These are phyloP conservation scores for Cercophora newfieldiana DNA, from an alignment of 495 filamentous ascomycete genomes.

Conservation along the genomic window DNA sequence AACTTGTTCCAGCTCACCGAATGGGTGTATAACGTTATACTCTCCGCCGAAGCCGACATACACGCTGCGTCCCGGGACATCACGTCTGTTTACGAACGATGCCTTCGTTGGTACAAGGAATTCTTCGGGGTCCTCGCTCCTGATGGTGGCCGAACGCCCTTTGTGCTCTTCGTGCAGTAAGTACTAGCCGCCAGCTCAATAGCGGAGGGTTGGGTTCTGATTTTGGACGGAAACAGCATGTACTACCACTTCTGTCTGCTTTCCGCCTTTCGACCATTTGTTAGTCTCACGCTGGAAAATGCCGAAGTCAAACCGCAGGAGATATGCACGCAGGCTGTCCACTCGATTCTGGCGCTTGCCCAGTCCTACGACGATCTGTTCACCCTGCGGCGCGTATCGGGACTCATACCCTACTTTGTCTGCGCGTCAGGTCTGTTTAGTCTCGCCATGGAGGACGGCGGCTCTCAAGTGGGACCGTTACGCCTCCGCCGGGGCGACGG, in stretches of 20 bases:
- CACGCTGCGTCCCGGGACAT: background rate
- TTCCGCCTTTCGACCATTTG: constrained; percentile 8
- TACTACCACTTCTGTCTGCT: constrained; percentile 17
- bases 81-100: background rate
- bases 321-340: constrained; percentile 8
- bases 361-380: constrained; percentile 18
- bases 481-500: background rate
- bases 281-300: background rate
- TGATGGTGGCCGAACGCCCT: constrained; percentile 1
- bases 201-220: background rate
- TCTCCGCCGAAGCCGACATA: background rate
- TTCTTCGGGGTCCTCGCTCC: constrained; percentile 3
- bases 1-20: constrained; percentile 15
- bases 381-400: constrained; percentile 11
- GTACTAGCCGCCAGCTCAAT: background rate
- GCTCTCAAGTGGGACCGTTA: background rate
- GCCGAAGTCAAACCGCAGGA: constrained; percentile 1
- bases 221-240: constrained; percentile 2
- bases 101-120: constrained; percentile 10
- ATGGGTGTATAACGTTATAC: constrained; percentile 5
- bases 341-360: constrained; percentile 9
- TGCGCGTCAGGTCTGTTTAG: constrained; percentile 8
- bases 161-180: constrained; percentile 15
- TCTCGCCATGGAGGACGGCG: constrained; percentile 12
- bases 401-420: constrained; percentile 11